Evolutionary conservation across 139 green algal genomes (phyloP).

Genomic region (Closterium sp.): DNA sequence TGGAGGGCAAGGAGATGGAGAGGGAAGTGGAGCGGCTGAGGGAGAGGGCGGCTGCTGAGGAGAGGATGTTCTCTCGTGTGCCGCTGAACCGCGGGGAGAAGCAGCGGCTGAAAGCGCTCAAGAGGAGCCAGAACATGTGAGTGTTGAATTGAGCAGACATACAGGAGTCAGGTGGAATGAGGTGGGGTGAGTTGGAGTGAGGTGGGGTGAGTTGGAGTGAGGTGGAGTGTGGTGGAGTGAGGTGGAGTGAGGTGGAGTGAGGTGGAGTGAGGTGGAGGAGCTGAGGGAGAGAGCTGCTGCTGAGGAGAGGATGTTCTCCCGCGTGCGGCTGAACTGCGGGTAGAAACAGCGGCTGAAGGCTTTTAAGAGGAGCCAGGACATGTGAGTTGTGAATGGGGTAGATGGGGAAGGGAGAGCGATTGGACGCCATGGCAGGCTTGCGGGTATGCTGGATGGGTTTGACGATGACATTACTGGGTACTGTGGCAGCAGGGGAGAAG

Average conservation of each 20-base stretch:
- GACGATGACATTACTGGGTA: background rate
- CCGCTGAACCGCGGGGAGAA: slow-evolving; percentile 66
- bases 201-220: background rate
- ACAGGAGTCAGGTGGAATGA: too few species aligned
- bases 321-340: slow-evolving; percentile 55
- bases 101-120: slow-evolving; percentile 67
- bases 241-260: slow-evolving; percentile 56
- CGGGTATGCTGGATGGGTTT: slow-evolving; percentile 35
- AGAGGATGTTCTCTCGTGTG: slow-evolving; percentile 79
- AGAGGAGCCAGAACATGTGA: slow-evolving; percentile 12
- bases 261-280: slow-evolving; percentile 59
- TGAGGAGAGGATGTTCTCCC: slow-evolving; percentile 87
- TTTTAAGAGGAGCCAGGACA: slow-evolving; percentile 8
- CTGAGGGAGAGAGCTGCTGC: slow-evolving; percentile 70
- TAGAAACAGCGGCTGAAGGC: slow-evolving; percentile 76
- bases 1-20: slow-evolving; percentile 31
- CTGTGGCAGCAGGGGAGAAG: background rate
- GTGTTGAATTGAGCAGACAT: too few species aligned
- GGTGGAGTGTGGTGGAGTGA: too few species aligned
- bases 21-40: slow-evolving; percentile 69
- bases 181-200: too few species aligned
- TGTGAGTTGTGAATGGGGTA: background rate
- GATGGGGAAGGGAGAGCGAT: too few species aligned
- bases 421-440: too few species aligned
- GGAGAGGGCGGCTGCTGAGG: slow-evolving; percentile 74